phyloP scores from a whole-genome alignment of 1,284 basidiomycete genomes.

The Hymenochaete sp. region DNA sequence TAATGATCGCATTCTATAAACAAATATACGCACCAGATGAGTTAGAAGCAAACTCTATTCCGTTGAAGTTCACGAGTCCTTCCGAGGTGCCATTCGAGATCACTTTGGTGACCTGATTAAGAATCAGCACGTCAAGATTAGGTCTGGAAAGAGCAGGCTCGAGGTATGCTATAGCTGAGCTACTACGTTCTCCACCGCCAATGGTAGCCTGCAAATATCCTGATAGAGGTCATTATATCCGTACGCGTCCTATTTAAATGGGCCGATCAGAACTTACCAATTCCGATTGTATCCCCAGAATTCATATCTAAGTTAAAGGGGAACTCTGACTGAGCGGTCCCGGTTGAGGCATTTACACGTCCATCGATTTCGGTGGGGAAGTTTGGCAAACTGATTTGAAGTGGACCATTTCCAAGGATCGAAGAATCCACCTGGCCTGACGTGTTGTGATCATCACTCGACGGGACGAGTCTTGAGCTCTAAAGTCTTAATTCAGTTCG shows the following conservation, averaged over 20 bases:
- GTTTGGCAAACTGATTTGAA: slow-evolving; percentile 30
- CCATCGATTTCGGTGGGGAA: slow-evolving; percentile 27
- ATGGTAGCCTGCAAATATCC: slow-evolving; percentile 32
- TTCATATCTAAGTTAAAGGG: slow-evolving; percentile 34
- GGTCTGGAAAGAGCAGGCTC: slow-evolving; percentile 21
- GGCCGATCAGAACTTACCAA: slow-evolving; percentile 25
- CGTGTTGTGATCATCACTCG: slow-evolving; percentile 27
- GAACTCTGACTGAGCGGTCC: slow-evolving; percentile 27
- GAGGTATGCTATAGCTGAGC: slow-evolving; percentile 34
- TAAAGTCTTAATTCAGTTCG: slow-evolving; percentile 16
- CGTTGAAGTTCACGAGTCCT: slow-evolving; percentile 24
- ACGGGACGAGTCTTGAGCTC: slow-evolving; percentile 25
- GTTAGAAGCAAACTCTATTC: slow-evolving; percentile 27
- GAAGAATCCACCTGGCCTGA: slow-evolving; percentile 26
- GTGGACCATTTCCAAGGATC: slow-evolving; percentile 28
- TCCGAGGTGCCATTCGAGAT: slow-evolving; percentile 18
- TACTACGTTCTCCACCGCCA: slow-evolving; percentile 27
- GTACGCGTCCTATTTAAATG: not conserved
- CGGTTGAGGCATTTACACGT: slow-evolving; percentile 27
- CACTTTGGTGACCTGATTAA: slow-evolving; percentile 19
- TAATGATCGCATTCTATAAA: not conserved
- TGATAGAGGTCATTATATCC: slow-evolving; percentile 8
- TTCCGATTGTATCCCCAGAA: slow-evolving; percentile 29
- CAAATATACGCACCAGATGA: slow-evolving; percentile 18
- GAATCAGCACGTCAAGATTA: slow-evolving; percentile 23